These are phyloP conservation scores for Medicago lupulina DNA, from an alignment of 306 rosid genomes.

Conservation along the genomic window DNA sequence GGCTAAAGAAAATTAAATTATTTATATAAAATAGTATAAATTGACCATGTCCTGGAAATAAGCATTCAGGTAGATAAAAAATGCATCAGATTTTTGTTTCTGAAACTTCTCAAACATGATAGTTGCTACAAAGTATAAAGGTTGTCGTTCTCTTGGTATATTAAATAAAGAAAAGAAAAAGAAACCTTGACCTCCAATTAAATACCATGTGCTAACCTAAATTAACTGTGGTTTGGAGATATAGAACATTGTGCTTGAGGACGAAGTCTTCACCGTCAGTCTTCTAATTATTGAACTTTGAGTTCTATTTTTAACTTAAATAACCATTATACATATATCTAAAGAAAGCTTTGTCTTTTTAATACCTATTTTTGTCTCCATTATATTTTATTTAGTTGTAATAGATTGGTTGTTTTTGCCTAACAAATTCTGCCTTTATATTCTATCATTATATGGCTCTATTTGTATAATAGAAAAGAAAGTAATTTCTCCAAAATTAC, in stretches of 20 bases:
- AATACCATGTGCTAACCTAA: constrained; percentile 10
- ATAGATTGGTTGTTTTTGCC: neutral
- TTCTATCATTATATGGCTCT: constrained; percentile 14
- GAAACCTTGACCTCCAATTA: neutral
- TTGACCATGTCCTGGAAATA: neutral
- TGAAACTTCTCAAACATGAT: constrained; percentile 6
- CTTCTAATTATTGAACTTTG: constrained; percentile 1
- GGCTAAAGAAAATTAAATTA: neutral
- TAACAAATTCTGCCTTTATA: constrained; percentile 12
- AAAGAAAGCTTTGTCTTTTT: neutral
- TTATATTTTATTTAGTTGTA: neutral
- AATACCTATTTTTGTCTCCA: neutral
- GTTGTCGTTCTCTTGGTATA: neutral
- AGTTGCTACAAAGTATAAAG: neutral
- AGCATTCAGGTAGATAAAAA: neutral
- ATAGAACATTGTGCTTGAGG: neutral
- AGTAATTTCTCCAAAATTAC: neutral
- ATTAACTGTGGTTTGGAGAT: neutral
- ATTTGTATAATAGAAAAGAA: constrained; percentile 12
- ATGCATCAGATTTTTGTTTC: neutral
- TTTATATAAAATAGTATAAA: neutral
- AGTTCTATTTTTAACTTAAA: neutral
- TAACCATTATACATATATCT: neutral
- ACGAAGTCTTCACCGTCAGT: neutral
- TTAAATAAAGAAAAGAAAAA: neutral